phyloP scores from a whole-genome alignment of 108 stramenopile genomes.

The Chaetoceros tenuissimus region DNA sequence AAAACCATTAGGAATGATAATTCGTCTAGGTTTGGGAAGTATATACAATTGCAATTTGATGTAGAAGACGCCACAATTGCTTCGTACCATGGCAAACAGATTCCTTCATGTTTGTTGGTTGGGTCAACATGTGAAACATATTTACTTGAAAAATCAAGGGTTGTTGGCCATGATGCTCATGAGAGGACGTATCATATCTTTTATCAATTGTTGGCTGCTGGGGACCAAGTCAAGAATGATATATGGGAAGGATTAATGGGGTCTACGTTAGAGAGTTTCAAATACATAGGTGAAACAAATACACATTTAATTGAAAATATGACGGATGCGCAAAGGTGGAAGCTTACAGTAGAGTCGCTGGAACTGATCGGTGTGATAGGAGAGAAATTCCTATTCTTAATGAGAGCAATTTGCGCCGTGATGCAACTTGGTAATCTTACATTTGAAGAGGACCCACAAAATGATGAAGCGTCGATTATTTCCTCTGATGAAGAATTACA shows the following conservation, averaged over 20 bases:
- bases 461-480: conserved; percentile 62
- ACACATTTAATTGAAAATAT: conserved; percentile 65
- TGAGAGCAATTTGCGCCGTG: conserved; percentile 75
- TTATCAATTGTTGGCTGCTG: conserved; percentile 90
- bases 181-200: conserved; percentile 99
- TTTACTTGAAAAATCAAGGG: conserved; percentile 95
- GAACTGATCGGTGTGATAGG: conserved; percentile 53
- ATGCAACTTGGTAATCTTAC: conserved; percentile 85
- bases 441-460: conserved; percentile 56
- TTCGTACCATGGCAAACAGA: conserved; percentile 30
- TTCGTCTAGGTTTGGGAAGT: conserved; percentile 82
- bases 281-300: conserved; percentile 47
- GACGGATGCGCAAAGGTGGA: conserved; percentile 61
- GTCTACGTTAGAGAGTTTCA: conserved; percentile 52
- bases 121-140: conserved; percentile 83
- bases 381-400: conserved; percentile 41
- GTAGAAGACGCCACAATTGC: conserved; percentile 35
- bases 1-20: conserved; percentile 85
- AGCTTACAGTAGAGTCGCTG: conserved; percentile 57
- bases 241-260: conserved; percentile 72
- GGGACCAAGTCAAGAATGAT: conserved; percentile 40
- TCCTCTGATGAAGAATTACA: conserved; percentile 46
- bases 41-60: conserved; percentile 80
- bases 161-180: conserved; percentile 79
- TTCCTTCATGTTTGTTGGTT: conserved; percentile 54